These are phyloP conservation scores for Spizellomyces sp. DNA, from an alignment of 192 early-diverging fungal genomes.

Conservation along the genomic window DNA sequence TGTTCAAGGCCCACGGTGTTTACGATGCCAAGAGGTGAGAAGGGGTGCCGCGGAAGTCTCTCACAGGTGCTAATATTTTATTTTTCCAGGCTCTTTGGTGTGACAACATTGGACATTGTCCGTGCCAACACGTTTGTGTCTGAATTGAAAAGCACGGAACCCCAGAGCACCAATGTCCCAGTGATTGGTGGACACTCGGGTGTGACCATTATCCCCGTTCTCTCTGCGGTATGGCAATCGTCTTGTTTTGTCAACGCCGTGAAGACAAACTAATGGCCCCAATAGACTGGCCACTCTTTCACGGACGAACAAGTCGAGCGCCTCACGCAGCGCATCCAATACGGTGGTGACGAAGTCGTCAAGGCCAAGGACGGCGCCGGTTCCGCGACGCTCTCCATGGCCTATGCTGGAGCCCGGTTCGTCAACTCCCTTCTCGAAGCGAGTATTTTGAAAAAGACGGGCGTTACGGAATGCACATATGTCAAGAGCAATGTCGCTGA, in stretches of 20 bases:
- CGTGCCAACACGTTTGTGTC: conserved; percentile 64
- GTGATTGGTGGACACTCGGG: conserved; percentile 75
- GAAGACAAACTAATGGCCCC: neutral
- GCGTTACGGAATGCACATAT: conserved; percentile 62
- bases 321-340: conserved; percentile 67
- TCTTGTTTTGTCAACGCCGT: neutral
- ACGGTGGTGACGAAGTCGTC: conserved; percentile 71
- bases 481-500: conserved; percentile 48
- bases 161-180: conserved; percentile 45
- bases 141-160: conserved; percentile 45
- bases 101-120: conserved; percentile 65
- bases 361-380: conserved; percentile 67
- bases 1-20: conserved; percentile 59
- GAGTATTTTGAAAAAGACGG: conserved; percentile 53
- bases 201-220: conserved; percentile 64
- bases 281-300: conserved; percentile 50
- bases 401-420: conserved; percentile 63
- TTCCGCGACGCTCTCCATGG: conserved; percentile 67
- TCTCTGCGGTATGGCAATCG: conserved; percentile 46
- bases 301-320: conserved; percentile 54
- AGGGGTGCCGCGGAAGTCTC: neutral
- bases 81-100: conserved; percentile 51
- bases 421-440: conserved; percentile 58
- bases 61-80: conserved; percentile 8
- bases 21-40: conserved; percentile 60